A percentile compares a stretch with the other conserved stretches of the same genome.
Conservation (phyloP, 495 filamentous ascomycete species). For the Penicillium herquei region DNA sequence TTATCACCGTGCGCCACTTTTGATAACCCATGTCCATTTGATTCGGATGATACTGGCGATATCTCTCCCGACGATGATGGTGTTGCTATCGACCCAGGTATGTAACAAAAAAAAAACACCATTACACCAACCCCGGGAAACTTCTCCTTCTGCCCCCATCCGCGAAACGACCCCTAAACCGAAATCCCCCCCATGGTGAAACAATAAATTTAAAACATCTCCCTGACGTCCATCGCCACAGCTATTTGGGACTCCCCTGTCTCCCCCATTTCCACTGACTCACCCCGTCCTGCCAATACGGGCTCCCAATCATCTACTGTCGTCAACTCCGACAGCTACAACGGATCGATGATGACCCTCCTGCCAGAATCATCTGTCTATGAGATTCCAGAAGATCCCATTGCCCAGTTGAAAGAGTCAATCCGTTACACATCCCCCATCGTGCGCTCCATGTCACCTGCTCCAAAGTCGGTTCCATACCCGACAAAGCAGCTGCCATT, state of each 20-base stretch:
- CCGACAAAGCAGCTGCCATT: constrained; percentile 33
- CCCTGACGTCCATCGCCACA: neutral
- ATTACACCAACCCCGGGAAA: neutral
- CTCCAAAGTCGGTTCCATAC: constrained; percentile 26
- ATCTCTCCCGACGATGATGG: constrained; percentile 23
- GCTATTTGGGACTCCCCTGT: neutral
- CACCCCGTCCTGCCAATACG: constrained; percentile 25
- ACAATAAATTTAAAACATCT: neutral
- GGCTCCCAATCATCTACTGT: constrained; percentile 42
- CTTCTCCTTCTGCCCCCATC: no score
- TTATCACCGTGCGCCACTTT: constrained; percentile 41
- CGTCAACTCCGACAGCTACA: constrained; percentile 40
- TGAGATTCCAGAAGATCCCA: constrained; percentile 29
- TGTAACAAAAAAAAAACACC: constrained; percentile 8
- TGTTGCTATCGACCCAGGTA: constrained; percentile 36
- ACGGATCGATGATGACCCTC: constrained; percentile 41
- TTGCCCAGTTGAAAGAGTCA: constrained; percentile 37
- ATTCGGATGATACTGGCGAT: constrained; percentile 12
- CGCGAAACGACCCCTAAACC: neutral
- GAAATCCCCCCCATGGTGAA: neutral
- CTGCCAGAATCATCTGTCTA: constrained; percentile 24
- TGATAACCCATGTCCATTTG: constrained; percentile 18
- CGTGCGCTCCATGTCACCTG: constrained; percentile 24
- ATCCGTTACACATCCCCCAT: constrained; percentile 36
- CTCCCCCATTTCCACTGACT: constrained; percentile 3